Conservation (phyloP, 202 grass and related monocot genomes). For the Hordeum pubiflorum region DNA sequence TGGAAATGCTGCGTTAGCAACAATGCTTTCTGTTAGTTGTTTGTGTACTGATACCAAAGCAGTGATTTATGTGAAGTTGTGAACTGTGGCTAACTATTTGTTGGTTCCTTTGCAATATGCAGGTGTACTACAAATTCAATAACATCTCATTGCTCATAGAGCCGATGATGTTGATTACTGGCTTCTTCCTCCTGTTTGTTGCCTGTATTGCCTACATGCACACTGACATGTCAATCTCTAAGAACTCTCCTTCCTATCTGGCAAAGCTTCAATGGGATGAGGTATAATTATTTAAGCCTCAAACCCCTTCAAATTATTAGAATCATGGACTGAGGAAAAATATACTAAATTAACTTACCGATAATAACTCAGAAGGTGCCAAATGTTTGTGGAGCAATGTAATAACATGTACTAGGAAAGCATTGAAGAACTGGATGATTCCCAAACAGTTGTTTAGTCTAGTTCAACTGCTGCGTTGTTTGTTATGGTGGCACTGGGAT, state of each 20-base stretch:
- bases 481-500: background rate
- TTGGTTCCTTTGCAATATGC: slow-evolving; percentile 24
- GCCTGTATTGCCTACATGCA: slow-evolving; percentile 81
- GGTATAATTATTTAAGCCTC: slow-evolving; percentile 34
- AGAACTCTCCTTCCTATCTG: slow-evolving; percentile 79
- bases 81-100: slow-evolving; percentile 9
- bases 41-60: background rate
- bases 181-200: slow-evolving; percentile 85
- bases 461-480: background rate
- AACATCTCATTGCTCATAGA: slow-evolving; percentile 75
- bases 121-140: slow-evolving; percentile 93
- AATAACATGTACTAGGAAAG: background rate
- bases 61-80: background rate
- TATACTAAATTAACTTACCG: background rate
- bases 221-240: slow-evolving; percentile 91
- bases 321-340: background rate
- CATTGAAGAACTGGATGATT: background rate
- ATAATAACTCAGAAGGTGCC: background rate
- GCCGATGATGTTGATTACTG: slow-evolving; percentile 82
- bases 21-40: background rate
- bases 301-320: background rate
- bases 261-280: slow-evolving; percentile 91
- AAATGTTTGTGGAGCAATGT: background rate
- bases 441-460: background rate
- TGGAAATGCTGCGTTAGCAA: background rate